These are phyloP conservation scores for Shiraia sp. DNA, from an alignment of 2,329 filamentous ascomycete genomes.

Conservation along the genomic window DNA sequence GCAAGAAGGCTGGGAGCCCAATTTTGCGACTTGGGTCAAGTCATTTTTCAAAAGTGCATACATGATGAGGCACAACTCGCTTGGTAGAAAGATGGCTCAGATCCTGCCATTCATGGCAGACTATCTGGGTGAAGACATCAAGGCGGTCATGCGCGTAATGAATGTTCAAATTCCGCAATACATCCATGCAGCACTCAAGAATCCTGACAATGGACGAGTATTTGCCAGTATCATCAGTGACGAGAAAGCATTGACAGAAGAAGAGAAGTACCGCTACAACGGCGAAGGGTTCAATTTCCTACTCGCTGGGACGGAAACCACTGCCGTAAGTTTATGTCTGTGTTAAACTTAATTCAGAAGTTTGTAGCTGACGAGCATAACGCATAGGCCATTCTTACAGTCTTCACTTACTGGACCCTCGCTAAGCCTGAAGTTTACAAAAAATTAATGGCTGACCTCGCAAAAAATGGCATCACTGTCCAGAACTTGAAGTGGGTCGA, in stretches of 20 bases:
- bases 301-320: slow-evolving; percentile 30
- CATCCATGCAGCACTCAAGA: slow-evolving; percentile 24
- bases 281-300: slow-evolving; percentile 33
- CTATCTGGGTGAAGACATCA: slow-evolving; percentile 31
- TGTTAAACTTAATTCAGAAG: background rate
- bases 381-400: slow-evolving; percentile 31
- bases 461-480: slow-evolving; percentile 10
- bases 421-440: slow-evolving; percentile 27
- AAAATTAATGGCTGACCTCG: slow-evolving; percentile 26
- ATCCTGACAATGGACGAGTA: slow-evolving; percentile 29
- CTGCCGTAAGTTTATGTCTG: slow-evolving; percentile 20
- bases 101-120: slow-evolving; percentile 30
- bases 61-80: slow-evolving; percentile 32
- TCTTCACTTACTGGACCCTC: slow-evolving; percentile 41
- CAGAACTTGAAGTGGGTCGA: slow-evolving; percentile 22
- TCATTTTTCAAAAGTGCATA: slow-evolving; percentile 32
- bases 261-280: slow-evolving; percentile 27
- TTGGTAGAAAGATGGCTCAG: slow-evolving; percentile 27
- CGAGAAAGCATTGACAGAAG: slow-evolving; percentile 20
- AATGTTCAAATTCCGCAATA: slow-evolving; percentile 30
- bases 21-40: slow-evolving; percentile 31
- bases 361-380: slow-evolving; percentile 22
- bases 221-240: slow-evolving; percentile 27
- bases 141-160: slow-evolving; percentile 28
- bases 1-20: slow-evolving; percentile 32